Percentiles rank a stretch among this genome's conserved stretches.
phyloP scores from a whole-genome alignment of 495 filamentous ascomycete genomes.

The Pseudevernia furfuracea region DNA sequence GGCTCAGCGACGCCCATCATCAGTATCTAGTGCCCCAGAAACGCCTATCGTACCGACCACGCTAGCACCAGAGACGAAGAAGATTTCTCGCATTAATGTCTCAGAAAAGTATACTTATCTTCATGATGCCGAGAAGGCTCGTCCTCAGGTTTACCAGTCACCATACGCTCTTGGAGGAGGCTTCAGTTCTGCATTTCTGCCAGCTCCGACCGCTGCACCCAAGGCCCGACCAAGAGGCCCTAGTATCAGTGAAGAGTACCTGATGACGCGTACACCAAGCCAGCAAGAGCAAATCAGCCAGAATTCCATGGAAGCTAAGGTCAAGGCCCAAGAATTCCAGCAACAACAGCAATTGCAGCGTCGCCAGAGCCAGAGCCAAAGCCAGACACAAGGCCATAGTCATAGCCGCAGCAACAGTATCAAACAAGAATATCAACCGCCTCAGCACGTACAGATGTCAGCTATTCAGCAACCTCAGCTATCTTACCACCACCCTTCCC shows the following conservation, averaged over 20 bases:
- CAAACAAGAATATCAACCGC: slow-evolving; percentile 13
- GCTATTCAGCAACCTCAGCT: slow-evolving; percentile 17
- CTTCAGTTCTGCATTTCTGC: slow-evolving; percentile 18
- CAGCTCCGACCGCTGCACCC: slow-evolving; percentile 8
- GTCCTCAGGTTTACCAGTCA: slow-evolving; percentile 25
- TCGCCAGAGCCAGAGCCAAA: slow-evolving; percentile 10
- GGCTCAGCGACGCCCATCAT: slow-evolving; percentile 5
- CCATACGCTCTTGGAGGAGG: slow-evolving; percentile 24
- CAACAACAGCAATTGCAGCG: slow-evolving; percentile 16
- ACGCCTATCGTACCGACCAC: background rate
- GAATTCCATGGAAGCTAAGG: slow-evolving; percentile 19
- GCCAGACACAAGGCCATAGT: slow-evolving; percentile 3
- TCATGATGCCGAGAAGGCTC: slow-evolving; percentile 24
- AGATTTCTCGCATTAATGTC: slow-evolving; percentile 14
- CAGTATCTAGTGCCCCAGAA: background rate
- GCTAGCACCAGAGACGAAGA: slow-evolving; percentile 15
- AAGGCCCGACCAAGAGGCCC: slow-evolving; percentile 11
- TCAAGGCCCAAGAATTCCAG: slow-evolving; percentile 17
- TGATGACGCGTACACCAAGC: slow-evolving; percentile 25
- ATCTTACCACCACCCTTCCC: slow-evolving; percentile 11
- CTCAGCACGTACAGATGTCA: slow-evolving; percentile 21
- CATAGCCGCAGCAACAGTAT: slow-evolving; percentile 11
- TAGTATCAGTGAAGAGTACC: slow-evolving; percentile 24
- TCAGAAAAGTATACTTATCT: slow-evolving; percentile 22
- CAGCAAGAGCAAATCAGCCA: slow-evolving; percentile 23